Evolutionary conservation across 495 filamentous ascomycete genomes (phyloP).

Genomic region (Neurospora sp.): DNA sequence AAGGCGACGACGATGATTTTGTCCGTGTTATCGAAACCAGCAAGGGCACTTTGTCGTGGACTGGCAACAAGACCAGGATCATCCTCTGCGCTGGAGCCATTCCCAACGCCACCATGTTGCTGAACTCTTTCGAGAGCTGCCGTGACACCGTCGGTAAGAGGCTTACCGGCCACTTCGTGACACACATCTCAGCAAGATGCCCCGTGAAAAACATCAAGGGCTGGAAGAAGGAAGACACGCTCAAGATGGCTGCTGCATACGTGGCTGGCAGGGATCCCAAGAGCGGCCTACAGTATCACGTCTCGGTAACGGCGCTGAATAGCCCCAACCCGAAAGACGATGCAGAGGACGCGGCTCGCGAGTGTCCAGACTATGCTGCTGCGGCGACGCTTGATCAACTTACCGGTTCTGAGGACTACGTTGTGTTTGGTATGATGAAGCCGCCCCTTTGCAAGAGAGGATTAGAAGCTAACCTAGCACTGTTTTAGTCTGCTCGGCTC

Average conservation of each 20-base stretch:
- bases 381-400: not conserved
- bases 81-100: not conserved
- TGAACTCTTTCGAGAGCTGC: not conserved
- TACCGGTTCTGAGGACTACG: not conserved
- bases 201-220: not conserved
- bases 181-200: not conserved
- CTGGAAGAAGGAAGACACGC: not conserved
- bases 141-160: not conserved
- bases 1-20: not conserved
- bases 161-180: not conserved
- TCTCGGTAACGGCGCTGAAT: not conserved
- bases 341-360: not conserved
- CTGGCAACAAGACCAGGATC: not conserved
- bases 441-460: not conserved
- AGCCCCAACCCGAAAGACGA: not conserved
- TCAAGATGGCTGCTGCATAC: not conserved
- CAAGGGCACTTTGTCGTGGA: not conserved
- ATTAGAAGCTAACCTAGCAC: not conserved
- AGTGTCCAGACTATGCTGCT: not conserved
- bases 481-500: not conserved
- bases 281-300: not conserved
- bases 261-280: not conserved
- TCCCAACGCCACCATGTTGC: not conserved
- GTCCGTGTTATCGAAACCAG: not conserved
- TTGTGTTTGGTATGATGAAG: not conserved